A percentile compares a stretch with the other conserved stretches of the same genome.
Evolutionary conservation across 2,329 filamentous ascomycete species (phyloP).

Genomic region (Fusarium oligoseptatum): DNA sequence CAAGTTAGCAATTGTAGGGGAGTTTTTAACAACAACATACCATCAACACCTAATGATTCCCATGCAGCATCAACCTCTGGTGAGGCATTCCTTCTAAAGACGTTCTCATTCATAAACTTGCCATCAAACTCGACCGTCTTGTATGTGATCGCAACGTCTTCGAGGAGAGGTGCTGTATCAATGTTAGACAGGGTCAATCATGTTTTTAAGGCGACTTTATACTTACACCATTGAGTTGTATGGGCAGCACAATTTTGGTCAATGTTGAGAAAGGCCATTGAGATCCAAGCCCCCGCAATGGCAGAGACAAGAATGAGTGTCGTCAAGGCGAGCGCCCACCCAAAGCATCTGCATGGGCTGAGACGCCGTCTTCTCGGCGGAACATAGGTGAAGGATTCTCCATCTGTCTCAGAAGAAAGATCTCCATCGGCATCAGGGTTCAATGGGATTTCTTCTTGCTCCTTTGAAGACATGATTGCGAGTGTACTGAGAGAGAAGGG

Average conservation of each 20-base stretch:
- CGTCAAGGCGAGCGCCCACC: conserved; percentile 13
- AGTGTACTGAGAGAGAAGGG: background rate
- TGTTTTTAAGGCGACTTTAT: rapidly evolving
- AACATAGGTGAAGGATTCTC: conserved; percentile 34
- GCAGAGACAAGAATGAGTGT: conserved; percentile 32
- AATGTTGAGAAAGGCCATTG: conserved; percentile 36
- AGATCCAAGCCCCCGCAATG: conserved; percentile 37
- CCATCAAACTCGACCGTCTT: conserved; percentile 64
- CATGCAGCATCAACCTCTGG: conserved; percentile 70
- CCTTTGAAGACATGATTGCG: conserved; percentile 38
- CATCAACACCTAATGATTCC: conserved; percentile 59
- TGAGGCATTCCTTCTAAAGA: conserved; percentile 63
- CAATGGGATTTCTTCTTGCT: conserved; percentile 39
- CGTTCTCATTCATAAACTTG: conserved; percentile 65
- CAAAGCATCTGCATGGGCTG: conserved; percentile 33
- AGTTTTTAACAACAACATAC: conserved; percentile 49
- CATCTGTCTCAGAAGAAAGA: conserved; percentile 37
- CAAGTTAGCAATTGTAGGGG: conserved; percentile 6
- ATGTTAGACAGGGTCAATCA: background rate
- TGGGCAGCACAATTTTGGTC: conserved; percentile 45
- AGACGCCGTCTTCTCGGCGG: conserved; percentile 24
- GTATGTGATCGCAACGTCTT: conserved; percentile 52
- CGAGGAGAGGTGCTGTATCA: conserved; percentile 50
- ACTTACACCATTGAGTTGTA: conserved; percentile 56
- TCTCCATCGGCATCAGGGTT: conserved; percentile 23